phyloP scores from a whole-genome alignment of 139 green algal species.

The Desmodesmus armatus region DNA sequence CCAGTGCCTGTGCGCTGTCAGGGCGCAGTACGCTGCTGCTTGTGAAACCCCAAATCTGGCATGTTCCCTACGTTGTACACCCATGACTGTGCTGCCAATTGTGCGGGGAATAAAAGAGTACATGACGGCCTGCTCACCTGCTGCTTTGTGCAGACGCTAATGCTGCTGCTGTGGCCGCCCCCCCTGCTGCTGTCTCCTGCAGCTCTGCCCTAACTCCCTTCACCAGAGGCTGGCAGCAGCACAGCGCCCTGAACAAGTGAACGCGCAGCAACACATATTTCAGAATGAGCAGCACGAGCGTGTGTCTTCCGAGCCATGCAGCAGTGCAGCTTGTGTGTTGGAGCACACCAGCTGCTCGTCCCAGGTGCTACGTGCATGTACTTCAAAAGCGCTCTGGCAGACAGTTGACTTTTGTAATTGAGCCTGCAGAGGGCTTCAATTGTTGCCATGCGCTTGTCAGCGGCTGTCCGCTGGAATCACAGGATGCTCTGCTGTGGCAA shows the following conservation, averaged over 20 bases:
- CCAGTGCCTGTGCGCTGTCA: too few species aligned
- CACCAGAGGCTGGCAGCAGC: conserved; percentile 1
- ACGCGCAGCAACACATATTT: background rate
- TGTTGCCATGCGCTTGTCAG: background rate
- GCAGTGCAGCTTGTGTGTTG: background rate
- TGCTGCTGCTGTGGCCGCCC: background rate
- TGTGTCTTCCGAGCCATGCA: too few species aligned
- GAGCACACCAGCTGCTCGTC: background rate
- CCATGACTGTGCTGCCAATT: too few species aligned
- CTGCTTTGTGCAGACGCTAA: background rate
- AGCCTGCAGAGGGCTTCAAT: background rate
- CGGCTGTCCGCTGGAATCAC: background rate
- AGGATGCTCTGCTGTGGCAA: background rate
- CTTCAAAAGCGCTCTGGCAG: background rate
- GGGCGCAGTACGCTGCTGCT: too few species aligned
- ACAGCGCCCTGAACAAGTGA: background rate
- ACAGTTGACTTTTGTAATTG: background rate
- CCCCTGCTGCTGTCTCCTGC: background rate
- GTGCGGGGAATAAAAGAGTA: too few species aligned
- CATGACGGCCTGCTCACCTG: too few species aligned
- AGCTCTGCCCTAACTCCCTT: background rate
- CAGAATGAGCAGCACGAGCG: background rate
- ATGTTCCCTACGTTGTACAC: too few species aligned
- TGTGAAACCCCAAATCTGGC: too few species aligned
- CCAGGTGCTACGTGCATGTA: background rate